Base-by-base conservation (phyloP, 2,329 filamentous ascomycete species). In the Fusarium floridanum region DNA sequence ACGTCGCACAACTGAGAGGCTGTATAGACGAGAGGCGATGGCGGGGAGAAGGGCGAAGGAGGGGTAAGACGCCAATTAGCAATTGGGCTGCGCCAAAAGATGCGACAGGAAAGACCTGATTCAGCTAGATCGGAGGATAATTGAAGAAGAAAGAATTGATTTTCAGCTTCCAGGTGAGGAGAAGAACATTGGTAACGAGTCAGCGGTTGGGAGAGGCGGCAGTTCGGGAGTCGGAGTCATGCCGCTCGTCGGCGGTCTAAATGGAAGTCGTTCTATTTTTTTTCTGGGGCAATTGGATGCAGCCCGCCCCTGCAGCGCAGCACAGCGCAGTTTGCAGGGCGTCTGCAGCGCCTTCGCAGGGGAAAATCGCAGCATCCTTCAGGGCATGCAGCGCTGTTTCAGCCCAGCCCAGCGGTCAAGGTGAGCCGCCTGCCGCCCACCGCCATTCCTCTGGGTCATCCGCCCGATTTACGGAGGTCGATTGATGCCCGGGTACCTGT, bases 161-260 rank as follows among this genome's bases (percentile, higher is more conserved):
- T 60, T 60, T 48, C 32, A 61, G 61, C 48, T 55, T 55, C n/a
- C 27, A 67, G 50, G 29, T 17, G 41, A 68, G 59, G 37, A 61
- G 55, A 65, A 70, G 53, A 63, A 57, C 39, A 48, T 65, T 61
- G 50, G 43, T 59, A 70, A 56, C 67, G 43, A 75, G 67, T 67
- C 74, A 72, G 56, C 69, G 61, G 60, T 61, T 63, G 60, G 61
- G 57, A 45, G 66, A 56, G 67, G 68, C 62, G 56, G 67, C 59
- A 65, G 60, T 68, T 74, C 77, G 77, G 77, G 63, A 78, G 74
- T 78, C 77, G 77, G 77, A 78, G 77, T 78, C 77, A 78, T 62
- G 75, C 72, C 72, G 74, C 74, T 74, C 76, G 68, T 78, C 77
- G 77, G 77, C 77, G 77, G 77, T 69, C 73, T 74, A 56, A 67